A percentile compares a stretch with the other conserved stretches of the same genome.
Conservation (phyloP, 2,329 filamentous ascomycete species). For the Pseudogymnoascus sp. region DNA sequence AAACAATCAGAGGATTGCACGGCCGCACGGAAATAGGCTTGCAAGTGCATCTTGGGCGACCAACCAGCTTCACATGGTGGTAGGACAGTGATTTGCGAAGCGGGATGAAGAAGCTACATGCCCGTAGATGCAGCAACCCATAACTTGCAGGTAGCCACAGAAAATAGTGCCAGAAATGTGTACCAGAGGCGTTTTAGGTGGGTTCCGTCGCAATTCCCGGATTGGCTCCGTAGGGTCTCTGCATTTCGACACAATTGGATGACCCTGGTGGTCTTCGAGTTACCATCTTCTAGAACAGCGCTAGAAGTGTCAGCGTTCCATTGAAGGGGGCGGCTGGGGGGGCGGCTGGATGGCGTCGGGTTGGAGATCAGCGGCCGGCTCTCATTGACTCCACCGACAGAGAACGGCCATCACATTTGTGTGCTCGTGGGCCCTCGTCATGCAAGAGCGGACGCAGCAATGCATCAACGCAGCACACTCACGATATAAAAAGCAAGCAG, state of each 20-base stretch:
- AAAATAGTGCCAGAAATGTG: not conserved
- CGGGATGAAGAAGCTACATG: slow-evolving; percentile 5
- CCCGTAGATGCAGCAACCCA: not conserved
- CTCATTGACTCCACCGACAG: not conserved
- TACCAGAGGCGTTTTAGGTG: slow-evolving; percentile 6
- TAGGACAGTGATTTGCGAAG: slow-evolving; percentile 7
- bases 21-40: slow-evolving; percentile 1
- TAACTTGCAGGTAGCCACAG: slow-evolving; percentile 4
- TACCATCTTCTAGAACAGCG: slow-evolving; percentile 19
- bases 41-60: not conserved
- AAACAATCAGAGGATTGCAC: slow-evolving; percentile 6
- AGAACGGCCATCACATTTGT: not conserved
- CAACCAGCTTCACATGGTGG: slow-evolving; percentile 4
- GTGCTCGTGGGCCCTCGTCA: not conserved
- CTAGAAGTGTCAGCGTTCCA: slow-evolving; percentile 19
- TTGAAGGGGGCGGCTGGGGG: slow-evolving; percentile 6
- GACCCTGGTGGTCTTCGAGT: slow-evolving; percentile 12
- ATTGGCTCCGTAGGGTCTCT: slow-evolving; percentile 17
- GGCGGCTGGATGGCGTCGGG: slow-evolving; percentile 10
- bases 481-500: not conserved
- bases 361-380: not conserved
- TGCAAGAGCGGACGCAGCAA: not conserved
- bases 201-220: slow-evolving; percentile 23
- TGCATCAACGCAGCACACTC: not conserved
- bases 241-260: slow-evolving; percentile 12